Percentiles rank a stretch among this genome's conserved stretches.
Evolutionary conservation across 148 eudicot species (phyloP).

Genomic region (Cornus florida): DNA sequence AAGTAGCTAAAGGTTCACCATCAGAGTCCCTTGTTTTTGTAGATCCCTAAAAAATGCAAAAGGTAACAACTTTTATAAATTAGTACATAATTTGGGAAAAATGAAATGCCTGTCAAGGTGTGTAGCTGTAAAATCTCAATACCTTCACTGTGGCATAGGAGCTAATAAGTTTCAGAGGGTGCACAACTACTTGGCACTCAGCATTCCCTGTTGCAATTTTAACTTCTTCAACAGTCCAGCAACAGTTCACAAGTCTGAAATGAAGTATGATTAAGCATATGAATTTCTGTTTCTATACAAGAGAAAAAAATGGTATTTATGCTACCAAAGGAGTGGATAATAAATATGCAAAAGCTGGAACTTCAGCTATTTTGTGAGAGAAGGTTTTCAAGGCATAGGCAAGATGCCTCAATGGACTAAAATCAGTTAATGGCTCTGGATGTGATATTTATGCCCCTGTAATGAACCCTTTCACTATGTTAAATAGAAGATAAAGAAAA

Average conservation of each 20-base stretch:
- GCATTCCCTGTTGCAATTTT: slow-evolving; percentile 28
- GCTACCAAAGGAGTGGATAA: not conserved
- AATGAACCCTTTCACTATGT: not conserved
- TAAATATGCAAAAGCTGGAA: not conserved
- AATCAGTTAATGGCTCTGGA: not conserved
- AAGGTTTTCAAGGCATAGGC: not conserved
- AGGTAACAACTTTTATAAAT: not conserved
- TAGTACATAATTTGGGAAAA: not conserved
- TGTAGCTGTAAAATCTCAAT: not conserved
- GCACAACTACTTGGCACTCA: slow-evolving; percentile 14
- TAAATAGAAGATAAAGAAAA: not conserved
- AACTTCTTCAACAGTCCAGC: slow-evolving; percentile 35
- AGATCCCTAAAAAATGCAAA: slow-evolving; percentile 36
- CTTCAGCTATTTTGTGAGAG: not conserved
- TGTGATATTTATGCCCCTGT: not conserved
- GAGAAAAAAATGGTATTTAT: not conserved
- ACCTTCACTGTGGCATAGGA: slow-evolving; percentile 37
- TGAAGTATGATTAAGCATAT: not conserved
- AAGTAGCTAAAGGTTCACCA: slow-evolving; percentile 56
- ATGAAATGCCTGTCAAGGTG: not conserved
- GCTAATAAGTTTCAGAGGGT: slow-evolving; percentile 38
- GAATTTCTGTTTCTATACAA: not conserved
- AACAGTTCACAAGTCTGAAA: slow-evolving; percentile 26
- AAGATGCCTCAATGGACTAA: not conserved
- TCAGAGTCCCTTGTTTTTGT: slow-evolving; percentile 28